Evolutionary conservation across 176 grass and related monocot genomes (phyloP).

Genomic region (Tuctoria greenei): DNA sequence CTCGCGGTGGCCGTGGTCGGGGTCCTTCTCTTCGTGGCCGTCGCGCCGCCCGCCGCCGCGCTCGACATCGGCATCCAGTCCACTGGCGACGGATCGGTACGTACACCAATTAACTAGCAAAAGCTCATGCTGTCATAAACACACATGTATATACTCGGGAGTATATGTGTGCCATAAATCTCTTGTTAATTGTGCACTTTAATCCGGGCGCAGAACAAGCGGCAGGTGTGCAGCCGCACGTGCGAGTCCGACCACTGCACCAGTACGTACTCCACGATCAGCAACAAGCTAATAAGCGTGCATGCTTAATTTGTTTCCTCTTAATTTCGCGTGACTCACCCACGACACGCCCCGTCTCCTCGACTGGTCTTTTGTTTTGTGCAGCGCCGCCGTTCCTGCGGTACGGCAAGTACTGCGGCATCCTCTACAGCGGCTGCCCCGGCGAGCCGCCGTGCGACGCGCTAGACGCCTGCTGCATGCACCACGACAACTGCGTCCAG

Average conservation of each 20-base stretch:
- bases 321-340: background rate
- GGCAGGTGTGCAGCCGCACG: slow-evolving; percentile 76
- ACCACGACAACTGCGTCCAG: slow-evolving; percentile 82
- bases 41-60: slow-evolving; percentile 45
- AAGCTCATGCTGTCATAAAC: background rate
- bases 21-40: background rate
- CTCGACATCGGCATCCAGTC: slow-evolving; percentile 74
- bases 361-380: background rate
- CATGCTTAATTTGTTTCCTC: background rate
- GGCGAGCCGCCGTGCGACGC: slow-evolving; percentile 87
- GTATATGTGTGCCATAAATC: no score
- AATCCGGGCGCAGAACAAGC: slow-evolving; percentile 52
- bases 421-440: slow-evolving; percentile 93
- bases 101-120: background rate
- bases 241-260: slow-evolving; percentile 91
- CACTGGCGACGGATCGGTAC: slow-evolving; percentile 46
- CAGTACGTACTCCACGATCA: slow-evolving; percentile 29
- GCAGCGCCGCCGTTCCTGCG: slow-evolving; percentile 68
- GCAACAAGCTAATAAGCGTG: no score
- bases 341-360: background rate
- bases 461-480: slow-evolving; percentile 95
- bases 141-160: background rate
- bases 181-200: background rate
- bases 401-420: slow-evolving; percentile 97
- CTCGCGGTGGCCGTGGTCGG: background rate